A percentile compares a stretch with the other conserved stretches of the same genome.
phyloP scores from a whole-genome alignment of 2,329 filamentous ascomycete genomes.

The Aureobasidium musti region DNA sequence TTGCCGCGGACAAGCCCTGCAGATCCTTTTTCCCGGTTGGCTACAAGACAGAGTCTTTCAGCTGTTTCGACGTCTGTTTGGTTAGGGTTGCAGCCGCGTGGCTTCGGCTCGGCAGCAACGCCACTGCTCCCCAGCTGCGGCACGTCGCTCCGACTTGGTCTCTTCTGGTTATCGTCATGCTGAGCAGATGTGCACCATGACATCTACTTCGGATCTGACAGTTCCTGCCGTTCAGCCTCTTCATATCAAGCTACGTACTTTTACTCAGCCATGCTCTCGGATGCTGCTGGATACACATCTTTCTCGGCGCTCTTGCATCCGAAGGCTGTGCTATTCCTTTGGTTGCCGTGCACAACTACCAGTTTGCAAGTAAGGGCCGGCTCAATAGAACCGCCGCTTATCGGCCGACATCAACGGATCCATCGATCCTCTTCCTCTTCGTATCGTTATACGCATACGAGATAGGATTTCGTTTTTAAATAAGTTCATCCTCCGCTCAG shows the following conservation, averaged over 20 bases:
- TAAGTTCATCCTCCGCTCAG: background rate
- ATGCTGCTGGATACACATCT: background rate
- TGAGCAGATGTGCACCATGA: conserved; percentile 9
- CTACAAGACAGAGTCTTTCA: conserved; percentile 1
- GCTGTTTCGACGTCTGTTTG: background rate
- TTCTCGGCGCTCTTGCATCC: background rate
- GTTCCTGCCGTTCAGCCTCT: background rate
- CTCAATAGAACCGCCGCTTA: conserved; percentile 13
- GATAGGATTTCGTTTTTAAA: background rate
- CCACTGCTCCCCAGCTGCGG: conserved; percentile 12
- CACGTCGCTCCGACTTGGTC: background rate
- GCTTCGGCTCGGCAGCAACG: background rate
- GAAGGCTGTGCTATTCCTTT: conserved; percentile 13
- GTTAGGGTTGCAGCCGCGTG: background rate
- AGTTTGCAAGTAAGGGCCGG: background rate
- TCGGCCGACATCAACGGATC: conserved; percentile 17
- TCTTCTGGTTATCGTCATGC: background rate
- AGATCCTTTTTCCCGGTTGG: background rate
- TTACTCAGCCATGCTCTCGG: conserved; percentile 19
- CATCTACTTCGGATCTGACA: conserved; percentile 13
- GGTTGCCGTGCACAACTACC: background rate
- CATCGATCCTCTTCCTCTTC: background rate
- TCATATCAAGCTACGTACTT: background rate
- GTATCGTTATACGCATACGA: conserved; percentile 10
- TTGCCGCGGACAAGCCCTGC: conserved; percentile 5